Percentiles rank a stretch among this genome's conserved stretches.
phyloP scores from a whole-genome alignment of 192 early-diverging fungal genomes.

The Coemansia sp. region DNA sequence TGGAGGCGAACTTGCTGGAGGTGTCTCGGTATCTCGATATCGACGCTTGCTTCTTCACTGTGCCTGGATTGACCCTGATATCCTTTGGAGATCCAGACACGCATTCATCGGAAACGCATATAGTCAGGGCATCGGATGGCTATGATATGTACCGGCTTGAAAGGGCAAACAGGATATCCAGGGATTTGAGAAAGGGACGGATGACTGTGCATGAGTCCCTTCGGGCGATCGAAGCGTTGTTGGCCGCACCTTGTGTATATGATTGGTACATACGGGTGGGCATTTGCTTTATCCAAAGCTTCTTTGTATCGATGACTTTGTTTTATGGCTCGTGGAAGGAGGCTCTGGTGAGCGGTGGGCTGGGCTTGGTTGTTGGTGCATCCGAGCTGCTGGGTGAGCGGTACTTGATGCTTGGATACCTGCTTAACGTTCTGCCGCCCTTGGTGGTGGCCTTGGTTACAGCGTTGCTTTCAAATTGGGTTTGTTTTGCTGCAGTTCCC shows the following conservation, averaged over 20 bases:
- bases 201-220: conserved; percentile 58
- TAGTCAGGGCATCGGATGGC: conserved; percentile 54
- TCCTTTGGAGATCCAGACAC: conserved; percentile 63
- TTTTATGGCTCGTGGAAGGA: conserved; percentile 63
- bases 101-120: conserved; percentile 69
- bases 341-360: conserved; percentile 46
- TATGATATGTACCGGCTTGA: conserved; percentile 62
- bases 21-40: conserved; percentile 55
- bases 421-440: conserved; percentile 58
- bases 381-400: conserved; percentile 54
- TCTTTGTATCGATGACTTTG: conserved; percentile 57
- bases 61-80: conserved; percentile 63
- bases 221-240: conserved; percentile 53
- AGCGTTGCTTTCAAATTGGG: conserved; percentile 49
- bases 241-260: conserved; percentile 40
- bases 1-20: conserved; percentile 57
- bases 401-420: conserved; percentile 48
- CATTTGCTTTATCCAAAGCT: conserved; percentile 51
- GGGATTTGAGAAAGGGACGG: conserved; percentile 54
- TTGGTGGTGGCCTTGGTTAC: conserved; percentile 56
- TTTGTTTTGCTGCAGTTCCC: conserved; percentile 57
- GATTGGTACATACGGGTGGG: conserved; percentile 52
- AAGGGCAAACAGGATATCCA: conserved; percentile 58
- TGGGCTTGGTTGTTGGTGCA: conserved; percentile 51
- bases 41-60: conserved; percentile 58